Base-by-base conservation (phyloP, 2,329 filamentous ascomycete species). In the Ceratocystiopsis sp. region DNA sequence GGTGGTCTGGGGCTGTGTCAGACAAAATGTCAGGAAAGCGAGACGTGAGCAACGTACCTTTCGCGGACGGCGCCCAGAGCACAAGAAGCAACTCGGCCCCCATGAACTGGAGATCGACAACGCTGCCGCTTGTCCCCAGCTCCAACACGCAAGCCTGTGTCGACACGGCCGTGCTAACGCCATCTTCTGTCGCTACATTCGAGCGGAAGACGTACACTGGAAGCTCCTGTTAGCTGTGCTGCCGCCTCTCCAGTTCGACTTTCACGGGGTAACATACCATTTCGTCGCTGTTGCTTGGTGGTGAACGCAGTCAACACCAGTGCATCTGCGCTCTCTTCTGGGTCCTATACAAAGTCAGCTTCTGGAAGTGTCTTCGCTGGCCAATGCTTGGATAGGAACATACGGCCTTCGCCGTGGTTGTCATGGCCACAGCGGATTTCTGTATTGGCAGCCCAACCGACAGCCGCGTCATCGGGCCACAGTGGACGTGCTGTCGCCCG, bases 21-120 rank as follows among this genome's bases (percentile, higher is more conserved):
- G 19, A 21, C 19, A 7, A 7, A 21, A 21, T n/a, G 37, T 39
- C n/a, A 35, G 16, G 21, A 32, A 32, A 7, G 42, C 29, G 11
- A 35, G 9, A 21, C 14, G 3, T 15, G 9, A 29, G 4, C 5
- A 37, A 38, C 40, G 0, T 15, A 50, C 38, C 36, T 18, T 38
- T 16, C 3, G 39, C 33, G 58, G 68, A 71, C 2, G 19, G 19
- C 19, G 55, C 53, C 59, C 69, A 71, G 2, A 86, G 66, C 2
- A 83, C 50, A 42, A 85, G 64, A 2, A 86, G 55, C 0, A 62
- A 66, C 13, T 66, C 58, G 44, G 80, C 73, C 51, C 80, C 68
- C 37, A 83, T 66, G 52, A 86, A 84, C 53, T 79, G 78, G 14
- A 80, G 57, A 54, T 85, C 78, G 17, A 74, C 57, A 15, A 78